These are phyloP conservation scores for Posidonia oceanica DNA, from an alignment of 116 monocot genomes.

Conservation along the genomic window DNA sequence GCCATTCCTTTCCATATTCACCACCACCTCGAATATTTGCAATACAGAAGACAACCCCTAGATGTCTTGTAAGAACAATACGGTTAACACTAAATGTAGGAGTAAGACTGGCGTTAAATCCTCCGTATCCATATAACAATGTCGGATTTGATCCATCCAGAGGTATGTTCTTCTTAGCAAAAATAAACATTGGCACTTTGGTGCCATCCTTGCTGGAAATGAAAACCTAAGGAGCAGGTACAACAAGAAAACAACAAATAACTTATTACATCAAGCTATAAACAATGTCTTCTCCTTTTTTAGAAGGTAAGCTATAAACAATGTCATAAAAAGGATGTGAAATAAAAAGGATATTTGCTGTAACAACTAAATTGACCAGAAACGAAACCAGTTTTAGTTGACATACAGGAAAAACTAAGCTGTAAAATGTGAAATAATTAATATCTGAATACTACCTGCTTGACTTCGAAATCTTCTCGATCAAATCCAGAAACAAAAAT, in stretches of 20 bases:
- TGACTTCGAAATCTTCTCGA: conserved; percentile 53
- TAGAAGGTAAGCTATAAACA: too few relatives aligned
- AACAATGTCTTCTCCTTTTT: too few relatives aligned
- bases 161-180: conserved; percentile 58
- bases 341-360: too few relatives aligned
- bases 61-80: conserved; percentile 50
- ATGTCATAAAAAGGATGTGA: too few relatives aligned
- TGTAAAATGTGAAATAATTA: background rate
- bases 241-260: background rate
- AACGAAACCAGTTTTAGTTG: too few relatives aligned
- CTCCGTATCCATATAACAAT: conserved; percentile 91
- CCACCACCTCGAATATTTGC: conserved; percentile 98
- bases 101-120: conserved; percentile 77
- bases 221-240: conserved; percentile 46
- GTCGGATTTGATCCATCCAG: conserved; percentile 82
- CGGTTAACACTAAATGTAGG: conserved; percentile 65
- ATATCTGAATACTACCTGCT: conserved; percentile 41
- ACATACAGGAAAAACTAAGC: too few relatives aligned
- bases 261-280: background rate
- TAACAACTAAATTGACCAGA: too few relatives aligned
- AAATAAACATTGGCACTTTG: conserved; percentile 84
- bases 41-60: conserved; percentile 65
- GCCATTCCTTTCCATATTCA: conserved; percentile 99
- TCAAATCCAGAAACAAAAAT: conserved; percentile 77
- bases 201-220: conserved; percentile 75